Conservation (phyloP, 2,329 filamentous ascomycete genomes). For the Colletotrichum abscissum region DNA sequence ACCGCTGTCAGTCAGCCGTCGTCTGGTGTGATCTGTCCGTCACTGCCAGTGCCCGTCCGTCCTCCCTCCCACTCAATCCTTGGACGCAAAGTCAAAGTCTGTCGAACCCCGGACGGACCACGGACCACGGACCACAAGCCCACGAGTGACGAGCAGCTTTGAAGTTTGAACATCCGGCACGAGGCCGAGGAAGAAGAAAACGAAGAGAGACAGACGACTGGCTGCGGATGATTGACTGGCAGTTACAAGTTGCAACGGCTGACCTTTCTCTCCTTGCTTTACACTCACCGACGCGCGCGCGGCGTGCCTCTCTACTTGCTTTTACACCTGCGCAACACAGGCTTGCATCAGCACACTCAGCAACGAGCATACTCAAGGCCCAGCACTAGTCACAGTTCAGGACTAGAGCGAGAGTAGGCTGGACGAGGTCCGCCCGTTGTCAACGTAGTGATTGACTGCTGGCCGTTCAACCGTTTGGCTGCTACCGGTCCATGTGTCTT, state of each 20-base stretch:
- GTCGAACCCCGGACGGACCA: background rate
- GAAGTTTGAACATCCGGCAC: constrained; percentile 18
- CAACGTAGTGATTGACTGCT: constrained; percentile 20
- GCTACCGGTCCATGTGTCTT: background rate
- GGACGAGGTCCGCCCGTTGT: constrained; percentile 19
- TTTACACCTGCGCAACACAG: background rate
- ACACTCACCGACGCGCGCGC: constrained; percentile 19
- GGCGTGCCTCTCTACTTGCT: constrained; percentile 17
- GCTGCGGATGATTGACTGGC: too few species aligned
- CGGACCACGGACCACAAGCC: background rate
- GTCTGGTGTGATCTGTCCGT: constrained; percentile 22
- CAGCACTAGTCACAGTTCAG: background rate
- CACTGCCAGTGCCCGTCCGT: background rate
- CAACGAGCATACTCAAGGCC: background rate
- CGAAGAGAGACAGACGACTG: background rate
- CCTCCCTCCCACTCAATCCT: background rate
- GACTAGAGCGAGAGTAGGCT: constrained; percentile 13
- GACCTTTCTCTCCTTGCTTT: background rate
- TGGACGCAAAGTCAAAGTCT: constrained; percentile 10
- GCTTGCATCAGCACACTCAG: background rate
- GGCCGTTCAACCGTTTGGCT: constrained; percentile 24
- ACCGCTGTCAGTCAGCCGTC: constrained; percentile 28
- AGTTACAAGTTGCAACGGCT: background rate
- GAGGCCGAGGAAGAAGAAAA: constrained; percentile 3
- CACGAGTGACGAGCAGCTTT: background rate